Conservation (phyloP, 148 eudicot genomes). For the Rhododendron simsii region DNA sequence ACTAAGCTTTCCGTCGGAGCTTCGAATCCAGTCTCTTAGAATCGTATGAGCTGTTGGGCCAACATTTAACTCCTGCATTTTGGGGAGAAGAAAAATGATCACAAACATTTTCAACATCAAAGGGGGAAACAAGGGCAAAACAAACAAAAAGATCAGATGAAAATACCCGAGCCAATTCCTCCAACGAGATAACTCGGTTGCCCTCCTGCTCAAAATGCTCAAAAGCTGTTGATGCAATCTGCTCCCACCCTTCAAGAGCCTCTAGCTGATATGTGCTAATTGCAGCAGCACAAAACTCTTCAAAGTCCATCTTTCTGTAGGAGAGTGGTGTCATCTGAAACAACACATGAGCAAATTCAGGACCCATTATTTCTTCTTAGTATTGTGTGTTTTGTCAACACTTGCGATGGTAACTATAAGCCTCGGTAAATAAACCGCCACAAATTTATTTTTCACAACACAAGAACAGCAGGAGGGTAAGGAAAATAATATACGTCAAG, state of each 20-base stretch:
- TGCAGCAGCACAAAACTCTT: slow-evolving; percentile 71
- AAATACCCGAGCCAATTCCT: slow-evolving; percentile 61
- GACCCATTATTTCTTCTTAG: background rate
- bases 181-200: slow-evolving; percentile 51
- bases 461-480: background rate
- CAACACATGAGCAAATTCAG: background rate
- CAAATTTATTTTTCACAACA: background rate
- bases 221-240: slow-evolving; percentile 49
- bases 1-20: slow-evolving; percentile 55
- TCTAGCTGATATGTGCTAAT: slow-evolving; percentile 61
- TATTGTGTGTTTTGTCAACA: background rate
- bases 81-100: too few species aligned
- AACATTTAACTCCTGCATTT: slow-evolving; percentile 57
- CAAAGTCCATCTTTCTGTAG: slow-evolving; percentile 58
- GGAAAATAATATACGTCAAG: background rate
- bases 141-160: background rate
- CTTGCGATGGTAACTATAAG: background rate
- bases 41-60: slow-evolving; percentile 47
- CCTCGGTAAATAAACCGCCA: background rate
- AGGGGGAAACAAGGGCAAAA: background rate
- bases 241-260: slow-evolving; percentile 58
- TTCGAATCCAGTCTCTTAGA: slow-evolving; percentile 57
- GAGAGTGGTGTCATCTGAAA: slow-evolving; percentile 63
- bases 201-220: slow-evolving; percentile 59
- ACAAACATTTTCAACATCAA: background rate